A percentile compares a stretch with the other conserved stretches of the same genome.
phyloP scores from a whole-genome alignment of 2,329 filamentous ascomycete genomes.

The Ophiostoma pallidulum region DNA sequence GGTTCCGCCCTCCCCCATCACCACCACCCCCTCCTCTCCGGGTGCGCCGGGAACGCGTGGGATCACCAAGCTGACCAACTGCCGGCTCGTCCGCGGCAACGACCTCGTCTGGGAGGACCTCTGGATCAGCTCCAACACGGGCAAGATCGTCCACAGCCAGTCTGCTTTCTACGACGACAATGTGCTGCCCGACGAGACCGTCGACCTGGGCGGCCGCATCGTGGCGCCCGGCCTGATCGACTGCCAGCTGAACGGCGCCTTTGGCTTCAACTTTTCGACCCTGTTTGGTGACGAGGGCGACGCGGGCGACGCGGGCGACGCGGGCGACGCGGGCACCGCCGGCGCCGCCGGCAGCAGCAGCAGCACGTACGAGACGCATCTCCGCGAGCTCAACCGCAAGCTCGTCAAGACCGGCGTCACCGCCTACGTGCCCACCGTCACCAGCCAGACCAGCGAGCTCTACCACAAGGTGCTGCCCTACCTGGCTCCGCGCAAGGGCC shows the following conservation, averaged over 20 bases:
- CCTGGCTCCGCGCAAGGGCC: slow-evolving; percentile 59
- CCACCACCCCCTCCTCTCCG: slow-evolving; percentile 39
- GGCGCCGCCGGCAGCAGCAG: no score
- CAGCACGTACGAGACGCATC: slow-evolving; percentile 61
- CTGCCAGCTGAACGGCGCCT: slow-evolving; percentile 83
- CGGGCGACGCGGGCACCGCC: no score
- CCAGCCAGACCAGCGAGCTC: slow-evolving; percentile 68
- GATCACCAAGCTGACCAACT: slow-evolving; percentile 86
- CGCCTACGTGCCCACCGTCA: slow-evolving; percentile 77
- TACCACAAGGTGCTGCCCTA: slow-evolving; percentile 74
- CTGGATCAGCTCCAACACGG: slow-evolving; percentile 76
- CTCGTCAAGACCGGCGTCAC: slow-evolving; percentile 76
- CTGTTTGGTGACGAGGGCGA: slow-evolving; percentile 48
- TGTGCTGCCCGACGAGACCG: slow-evolving; percentile 58
- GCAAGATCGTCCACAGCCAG: slow-evolving; percentile 69
- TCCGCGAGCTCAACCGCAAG: slow-evolving; percentile 60
- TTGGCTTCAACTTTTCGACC: slow-evolving; percentile 85
- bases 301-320: no score
- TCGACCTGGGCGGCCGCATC: slow-evolving; percentile 77
- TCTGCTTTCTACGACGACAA: slow-evolving; percentile 59
- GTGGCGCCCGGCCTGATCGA: slow-evolving; percentile 82
- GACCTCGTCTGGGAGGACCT: slow-evolving; percentile 65
- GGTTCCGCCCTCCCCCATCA: slow-evolving; percentile 21
- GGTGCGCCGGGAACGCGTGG: slow-evolving; percentile 32
- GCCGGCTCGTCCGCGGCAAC: slow-evolving; percentile 61